These are phyloP conservation scores for Cystobasidium tubakii DNA, from an alignment of 768 basidiomycete species.

Conservation along the genomic window DNA sequence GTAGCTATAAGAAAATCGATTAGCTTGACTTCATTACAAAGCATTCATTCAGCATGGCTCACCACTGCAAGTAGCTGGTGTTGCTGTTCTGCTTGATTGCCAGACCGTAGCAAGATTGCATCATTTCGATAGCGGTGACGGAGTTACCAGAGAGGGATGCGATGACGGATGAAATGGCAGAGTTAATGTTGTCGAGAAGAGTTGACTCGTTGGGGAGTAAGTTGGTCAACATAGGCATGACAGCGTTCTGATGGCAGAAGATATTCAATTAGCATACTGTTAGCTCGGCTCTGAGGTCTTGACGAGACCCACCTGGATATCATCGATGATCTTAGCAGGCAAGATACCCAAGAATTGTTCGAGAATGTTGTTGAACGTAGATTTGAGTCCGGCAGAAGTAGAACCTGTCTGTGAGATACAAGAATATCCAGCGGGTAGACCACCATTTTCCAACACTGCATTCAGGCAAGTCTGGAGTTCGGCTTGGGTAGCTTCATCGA, in stretches of 20 bases:
- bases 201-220: conserved; percentile 43
- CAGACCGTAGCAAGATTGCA: conserved; percentile 39
- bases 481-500: conserved; percentile 36
- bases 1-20: conserved; percentile 7
- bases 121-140: conserved; percentile 40
- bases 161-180: conserved; percentile 42
- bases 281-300: too few species aligned
- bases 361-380: conserved; percentile 41
- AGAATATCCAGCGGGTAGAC: conserved; percentile 42
- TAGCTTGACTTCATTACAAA: too few species aligned
- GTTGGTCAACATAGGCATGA: conserved; percentile 40
- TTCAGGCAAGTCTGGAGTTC: conserved; percentile 40
- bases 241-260: conserved; percentile 29
- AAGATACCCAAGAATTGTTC: conserved; percentile 45
- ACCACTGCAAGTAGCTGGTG: conserved; percentile 39
- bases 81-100: conserved; percentile 42
- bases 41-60: not conserved
- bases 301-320: conserved; percentile 28
- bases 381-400: conserved; percentile 36
- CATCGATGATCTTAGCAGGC: conserved; percentile 42
- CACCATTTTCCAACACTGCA: conserved; percentile 38
- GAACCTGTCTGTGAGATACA: conserved; percentile 40
- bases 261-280: not conserved
- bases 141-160: conserved; percentile 39
- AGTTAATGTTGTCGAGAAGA: conserved; percentile 25